Base-by-base conservation (phyloP, 148 eudicot species). In the Rhododendron henanense region DNA sequence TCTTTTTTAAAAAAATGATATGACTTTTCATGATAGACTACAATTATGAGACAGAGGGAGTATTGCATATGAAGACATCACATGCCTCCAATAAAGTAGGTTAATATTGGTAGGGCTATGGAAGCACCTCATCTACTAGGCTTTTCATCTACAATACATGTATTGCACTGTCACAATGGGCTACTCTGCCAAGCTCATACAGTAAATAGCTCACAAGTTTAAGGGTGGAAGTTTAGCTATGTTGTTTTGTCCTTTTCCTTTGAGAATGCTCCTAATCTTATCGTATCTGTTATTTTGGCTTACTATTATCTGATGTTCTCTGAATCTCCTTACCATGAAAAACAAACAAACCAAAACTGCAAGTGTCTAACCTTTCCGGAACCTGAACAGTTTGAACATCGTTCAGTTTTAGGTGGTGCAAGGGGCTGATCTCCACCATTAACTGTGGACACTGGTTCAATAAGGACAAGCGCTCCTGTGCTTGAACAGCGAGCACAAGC, bases 401-500 rank as follows among this genome's bases (percentile, higher is more conserved):
- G 91, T 88, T 92, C 93, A 63, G 97, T 92, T 90, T 89, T 93
- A 86, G 98, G 98, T 3, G 93, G 92, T 50, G 94, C 90, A 35
- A 95, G 93, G 76, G 94, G 98, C 86, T 88, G 93, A 88, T 94
- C 93, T 41, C 91, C 93, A 75, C 91, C 94, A 83, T 91, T 93
- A 53, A 90, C 76, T n/a, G 96, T 93, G 48, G 99, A 91, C 78
- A 93, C 92, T 25, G 94, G 96, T 87, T 95, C 94, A 85, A 92
- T 89, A 84, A 95, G 95, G 83, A 96, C 93, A 79, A 96, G 92
- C 6, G 96, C 88, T 44, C 99, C 99, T 84, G 97, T 92, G 87
- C 90, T 96, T 57, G 95, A 90, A 88, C 99, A 96, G 74, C 99
- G 98, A 84, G 99, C 99, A 92, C 99, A 96, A 76, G 98, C 98